Evolutionary conservation across 2,329 filamentous ascomycete genomes (phyloP), one percentile per base, ranked within the genome.

Genomic region (Cryphonectria japonica): DNA sequence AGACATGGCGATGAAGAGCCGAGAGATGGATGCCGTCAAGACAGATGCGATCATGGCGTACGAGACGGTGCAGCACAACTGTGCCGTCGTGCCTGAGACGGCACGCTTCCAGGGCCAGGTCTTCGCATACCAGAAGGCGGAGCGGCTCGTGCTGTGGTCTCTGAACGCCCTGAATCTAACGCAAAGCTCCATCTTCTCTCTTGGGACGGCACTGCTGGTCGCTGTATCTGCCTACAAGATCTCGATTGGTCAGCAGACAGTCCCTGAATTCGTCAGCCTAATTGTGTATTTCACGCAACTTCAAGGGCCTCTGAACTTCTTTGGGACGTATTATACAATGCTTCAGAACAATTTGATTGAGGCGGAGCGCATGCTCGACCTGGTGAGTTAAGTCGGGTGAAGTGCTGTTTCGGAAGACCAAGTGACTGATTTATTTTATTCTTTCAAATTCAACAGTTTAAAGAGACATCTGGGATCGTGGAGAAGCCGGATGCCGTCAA

Each of bases 31-130:
- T 61, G 84, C 83, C 8, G 79, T 82, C 71, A 84, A 84, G 80
- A 85, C 81, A 0, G 84, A 86, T 74, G 81, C 84, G 2, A 82
- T 86, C 59, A 79, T 85, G 75, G 83, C 84, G 0, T 86, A 84
- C 70, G 84, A 85, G 72, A 90, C 88, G 1, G 88, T 91, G 61
- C 89, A 90, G 74, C 89, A 90, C 76, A 90, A 90, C 79, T 89
- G 89, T 73, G 88, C 88, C 26, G 86, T 90, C 72, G 80, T 80
- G 1, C 85, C 87, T 72, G 88, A 91, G 75, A 88, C 88, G 59
- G 82, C 85, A 67, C 82, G 87, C 8, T 91, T 89, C 76, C 84
- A 83, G 41, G 80, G 85, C 32, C 86, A 88, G 16, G 87, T 91
- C 0, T 78, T 81, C 66, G 84, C 84, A 73, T 90, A 86, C 75